A percentile compares a stretch with the other conserved stretches of the same genome.
phyloP scores from a whole-genome alignment of 2,329 filamentous ascomycete genomes.

The Colletotrichum graminicola region DNA sequence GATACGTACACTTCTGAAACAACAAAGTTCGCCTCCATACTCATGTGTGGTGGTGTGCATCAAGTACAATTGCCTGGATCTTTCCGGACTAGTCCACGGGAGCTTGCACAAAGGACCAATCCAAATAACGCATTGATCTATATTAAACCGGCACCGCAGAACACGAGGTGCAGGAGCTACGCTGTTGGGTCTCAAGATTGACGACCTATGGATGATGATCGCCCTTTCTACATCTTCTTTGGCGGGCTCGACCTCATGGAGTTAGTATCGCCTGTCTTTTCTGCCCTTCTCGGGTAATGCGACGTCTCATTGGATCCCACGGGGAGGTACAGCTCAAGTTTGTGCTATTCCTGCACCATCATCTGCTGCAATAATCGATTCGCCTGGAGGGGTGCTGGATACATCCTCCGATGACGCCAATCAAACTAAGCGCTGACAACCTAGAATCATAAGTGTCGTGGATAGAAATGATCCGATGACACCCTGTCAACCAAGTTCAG shows the following conservation, averaged over 20 bases:
- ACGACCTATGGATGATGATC: constrained; percentile 11
- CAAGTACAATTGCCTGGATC: constrained; percentile 40
- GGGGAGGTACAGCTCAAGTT: constrained; percentile 31
- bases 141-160: constrained; percentile 50
- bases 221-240: constrained; percentile 13
- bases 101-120: constrained; percentile 54
- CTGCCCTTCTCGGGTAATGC: constrained; percentile 37
- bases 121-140: constrained; percentile 43
- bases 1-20: constrained; percentile 48
- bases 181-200: constrained; percentile 1
- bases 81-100: constrained; percentile 52
- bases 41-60: constrained; percentile 35
- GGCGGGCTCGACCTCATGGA: constrained; percentile 21
- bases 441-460: constrained; percentile 21
- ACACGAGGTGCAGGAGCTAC: constrained; percentile 44
- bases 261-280: constrained; percentile 12
- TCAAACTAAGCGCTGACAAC: constrained; percentile 3
- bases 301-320: constrained; percentile 29
- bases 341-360: constrained; percentile 32
- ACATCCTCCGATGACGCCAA: constrained; percentile 1
- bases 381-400: constrained; percentile 4
- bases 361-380: constrained; percentile 4
- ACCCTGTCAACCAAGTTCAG: constrained; percentile 26
- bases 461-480: constrained; percentile 35
- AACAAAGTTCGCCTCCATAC: constrained; percentile 39